Evolutionary conservation across 164 flowering plant species (phyloP), one percentile per base, ranked within the genome.

Genomic region (Cinnamomum chago): DNA sequence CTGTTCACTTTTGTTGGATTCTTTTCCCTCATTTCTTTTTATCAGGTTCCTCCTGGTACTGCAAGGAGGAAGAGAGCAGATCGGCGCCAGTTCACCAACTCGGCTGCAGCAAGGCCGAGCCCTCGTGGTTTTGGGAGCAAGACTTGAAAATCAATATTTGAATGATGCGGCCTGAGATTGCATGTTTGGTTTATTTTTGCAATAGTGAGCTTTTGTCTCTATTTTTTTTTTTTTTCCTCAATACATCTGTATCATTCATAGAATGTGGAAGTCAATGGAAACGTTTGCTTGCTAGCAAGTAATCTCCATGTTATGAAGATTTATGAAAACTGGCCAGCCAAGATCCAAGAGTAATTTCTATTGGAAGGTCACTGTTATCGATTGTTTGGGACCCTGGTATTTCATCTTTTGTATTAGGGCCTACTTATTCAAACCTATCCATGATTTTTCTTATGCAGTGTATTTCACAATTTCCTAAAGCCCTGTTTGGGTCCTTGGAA

Each of bases 91-190:
- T 90, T 91, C 81, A 86, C 80, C 15, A 87, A 84, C 71, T 83
- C 90, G 40, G 79, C 80, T 72, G 70, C 92, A 23, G 72, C 85
- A 69, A 85, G 86, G 80, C 92, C 97, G 2, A 79, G 88, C 58
- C 93, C 97, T 74, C 93, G 90, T 51, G 98, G 98, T 24, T 95
- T 92, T 77, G 97, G 96, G 62, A 74, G 79, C 81, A 84, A 83
- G 60, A 78, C 81, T 74, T 91, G 79, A 85, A 71, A 5, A 58
- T 17, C 22, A 18, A 30, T 20, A 28, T 17, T 67, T 30, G 40
- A 67, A 33, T 17, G 33, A 17, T 67, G 18, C 50, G 9, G 23
- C 47, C 20, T 67, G 9, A 30, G 14, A 67, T 27, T 67, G 69
- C 69, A 17, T 5, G 14, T 35, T 30, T 67, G 18, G 22, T 67